Percentiles rank a stretch among this genome's conserved stretches.
Evolutionary conservation across 176 grass and related monocot species (phyloP).

Genomic region (Tillandsia fasciculata): DNA sequence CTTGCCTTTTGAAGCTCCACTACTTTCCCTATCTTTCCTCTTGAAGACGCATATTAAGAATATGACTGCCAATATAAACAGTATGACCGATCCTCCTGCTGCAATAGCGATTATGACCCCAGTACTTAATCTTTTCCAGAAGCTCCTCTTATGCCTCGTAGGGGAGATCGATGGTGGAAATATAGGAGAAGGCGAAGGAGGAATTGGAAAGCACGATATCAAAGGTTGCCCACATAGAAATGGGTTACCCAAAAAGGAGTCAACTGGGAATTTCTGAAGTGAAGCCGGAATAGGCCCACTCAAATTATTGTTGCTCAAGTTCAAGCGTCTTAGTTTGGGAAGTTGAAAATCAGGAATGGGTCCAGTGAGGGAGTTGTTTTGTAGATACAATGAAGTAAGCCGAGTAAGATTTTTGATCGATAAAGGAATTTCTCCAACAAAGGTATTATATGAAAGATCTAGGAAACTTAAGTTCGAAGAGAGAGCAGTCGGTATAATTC

Average conservation of each 20-base stretch:
- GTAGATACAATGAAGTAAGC: constrained; percentile 70
- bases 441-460: constrained; percentile 88
- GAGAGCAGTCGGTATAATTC: constrained; percentile 76
- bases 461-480: constrained; percentile 68
- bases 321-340: constrained; percentile 71
- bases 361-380: constrained; percentile 95
- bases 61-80: constrained; percentile 55
- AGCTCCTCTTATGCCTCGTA: constrained; percentile 35
- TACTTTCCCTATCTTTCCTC: constrained; percentile 36
- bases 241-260: constrained; percentile 78
- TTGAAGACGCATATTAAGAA: constrained; percentile 65
- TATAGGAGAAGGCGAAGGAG: constrained; percentile 59
- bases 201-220: constrained; percentile 36
- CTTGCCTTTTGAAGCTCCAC: constrained; percentile 61
- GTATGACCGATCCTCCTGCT: constrained; percentile 40
- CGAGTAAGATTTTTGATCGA: constrained; percentile 69
- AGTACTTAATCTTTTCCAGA: constrained; percentile 64
- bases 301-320: constrained; percentile 94
- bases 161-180: constrained; percentile 22
- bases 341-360: constrained; percentile 65
- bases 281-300: constrained; percentile 75
- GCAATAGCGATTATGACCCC: constrained; percentile 53
- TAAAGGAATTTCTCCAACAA: constrained; percentile 69
- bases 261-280: constrained; percentile 51
- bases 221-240: constrained; percentile 72